These are phyloP conservation scores for Mollisiaceae sp. DNA, from an alignment of 2,329 filamentous ascomycete genomes.

Conservation along the genomic window DNA sequence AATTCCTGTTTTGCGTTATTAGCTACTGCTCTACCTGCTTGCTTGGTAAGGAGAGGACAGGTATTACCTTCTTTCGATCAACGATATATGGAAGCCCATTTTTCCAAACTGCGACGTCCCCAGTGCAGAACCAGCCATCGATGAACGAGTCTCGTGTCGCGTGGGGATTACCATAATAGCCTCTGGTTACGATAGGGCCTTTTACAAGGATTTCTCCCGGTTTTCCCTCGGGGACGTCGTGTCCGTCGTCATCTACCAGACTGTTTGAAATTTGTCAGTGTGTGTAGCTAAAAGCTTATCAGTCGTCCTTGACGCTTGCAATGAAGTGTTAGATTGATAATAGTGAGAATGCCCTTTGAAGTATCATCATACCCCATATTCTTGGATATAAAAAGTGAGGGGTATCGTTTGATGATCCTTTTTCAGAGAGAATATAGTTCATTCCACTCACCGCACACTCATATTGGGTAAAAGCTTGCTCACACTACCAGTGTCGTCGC, in stretches of 20 bases:
- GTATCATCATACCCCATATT: too few relatives aligned
- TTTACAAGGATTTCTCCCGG: conserved; percentile 35
- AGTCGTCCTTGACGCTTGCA: background rate
- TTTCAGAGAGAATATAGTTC: background rate
- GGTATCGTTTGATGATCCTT: background rate
- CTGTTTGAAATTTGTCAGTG: conserved; percentile 16
- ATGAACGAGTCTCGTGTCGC: conserved; percentile 42
- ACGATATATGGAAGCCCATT: conserved; percentile 61
- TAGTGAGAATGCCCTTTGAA: too few relatives aligned
- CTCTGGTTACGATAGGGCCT: conserved; percentile 44
- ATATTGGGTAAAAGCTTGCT: conserved; percentile 27
- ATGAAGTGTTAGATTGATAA: too few relatives aligned
- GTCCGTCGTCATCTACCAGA: conserved; percentile 30
- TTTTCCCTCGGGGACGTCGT: conserved; percentile 35
- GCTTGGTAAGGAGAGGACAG: conserved; percentile 62
- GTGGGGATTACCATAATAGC: conserved; percentile 45
- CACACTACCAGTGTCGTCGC: conserved; percentile 28
- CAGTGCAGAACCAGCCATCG: conserved; percentile 87
- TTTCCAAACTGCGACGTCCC: conserved; percentile 79
- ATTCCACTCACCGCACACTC: conserved; percentile 15
- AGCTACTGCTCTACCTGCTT: conserved; percentile 29
- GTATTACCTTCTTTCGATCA: conserved; percentile 55
- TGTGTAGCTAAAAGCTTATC: background rate
- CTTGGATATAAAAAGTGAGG: too few relatives aligned
- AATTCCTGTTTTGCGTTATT: conserved; percentile 48